Evolutionary conservation across 1,139 yeast species (phyloP).

Genomic region (Geotrichum siamense): DNA sequence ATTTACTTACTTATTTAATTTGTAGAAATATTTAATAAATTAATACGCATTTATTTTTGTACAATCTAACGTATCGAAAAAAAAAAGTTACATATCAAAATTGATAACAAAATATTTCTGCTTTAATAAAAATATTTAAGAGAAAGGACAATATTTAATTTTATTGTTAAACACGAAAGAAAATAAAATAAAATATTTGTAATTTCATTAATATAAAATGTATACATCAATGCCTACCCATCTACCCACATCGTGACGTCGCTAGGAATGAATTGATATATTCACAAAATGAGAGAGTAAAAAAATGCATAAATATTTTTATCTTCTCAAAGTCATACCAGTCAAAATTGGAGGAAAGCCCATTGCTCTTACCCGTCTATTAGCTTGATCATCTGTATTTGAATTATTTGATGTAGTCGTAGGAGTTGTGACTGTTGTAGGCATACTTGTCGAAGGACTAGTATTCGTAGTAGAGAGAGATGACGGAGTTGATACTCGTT

Average conservation of each 20-base stretch:
- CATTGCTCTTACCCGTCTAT: slow-evolving; percentile 26
- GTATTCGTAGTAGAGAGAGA: slow-evolving; percentile 20
- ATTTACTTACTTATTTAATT: too few species aligned
- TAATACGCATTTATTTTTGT: too few species aligned
- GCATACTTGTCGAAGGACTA: background rate
- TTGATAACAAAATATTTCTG: too few species aligned
- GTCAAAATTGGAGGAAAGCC: slow-evolving; percentile 31
- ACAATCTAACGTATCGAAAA: too few species aligned
- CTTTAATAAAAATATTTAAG: too few species aligned
- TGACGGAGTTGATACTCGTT: slow-evolving; percentile 20
- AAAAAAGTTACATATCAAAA: too few species aligned
- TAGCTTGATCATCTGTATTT: slow-evolving; percentile 14
- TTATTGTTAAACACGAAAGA: too few species aligned
- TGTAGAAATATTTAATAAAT: too few species aligned
- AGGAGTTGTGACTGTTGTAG: slow-evolving; percentile 10
- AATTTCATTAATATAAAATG: background rate
- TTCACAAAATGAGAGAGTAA: background rate
- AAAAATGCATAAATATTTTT: background rate
- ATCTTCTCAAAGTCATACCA: slow-evolving; percentile 20
- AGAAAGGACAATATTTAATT: too few species aligned
- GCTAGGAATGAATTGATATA: background rate
- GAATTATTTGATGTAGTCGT: background rate
- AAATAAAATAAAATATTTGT: background rate
- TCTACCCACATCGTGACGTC: too few species aligned
- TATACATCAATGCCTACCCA: too few species aligned